Evolutionary conservation across 179 eudicot species (phyloP), one percentile per base, ranked within the genome.

Genomic region (Nepenthes alata): DNA sequence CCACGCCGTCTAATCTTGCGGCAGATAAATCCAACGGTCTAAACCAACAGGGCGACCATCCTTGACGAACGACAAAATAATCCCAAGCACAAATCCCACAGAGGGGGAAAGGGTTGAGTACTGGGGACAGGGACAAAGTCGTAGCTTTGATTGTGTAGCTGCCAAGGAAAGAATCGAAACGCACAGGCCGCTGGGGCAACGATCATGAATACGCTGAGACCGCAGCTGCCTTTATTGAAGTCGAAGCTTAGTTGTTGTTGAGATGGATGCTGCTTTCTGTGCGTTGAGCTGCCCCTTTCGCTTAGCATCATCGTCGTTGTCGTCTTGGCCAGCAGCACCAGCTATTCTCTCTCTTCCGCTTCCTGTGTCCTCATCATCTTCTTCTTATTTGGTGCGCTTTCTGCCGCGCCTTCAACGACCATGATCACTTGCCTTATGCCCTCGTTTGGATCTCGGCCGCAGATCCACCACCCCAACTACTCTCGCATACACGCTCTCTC

Each of bases 361-460:
- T 0, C 5, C 58, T 25, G 12, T 3, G 37, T 14, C 14, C 14
- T 39, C 57, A 51, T 11, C 59, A 7, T 56, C 59, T 56, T 34
- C 41, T 34, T 3, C 11, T 41, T 41, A 45, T 12, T 50, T 25
- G 37, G 64, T 59, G 56, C 47, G 6, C 11, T 68, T 48, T 34
- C 38, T 41, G 58, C 57, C 53, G 38, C 61, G 49, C 59, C 49
- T 67, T 62, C 76, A 67, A 73, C 63, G 75, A 78, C 75, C 72
- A 81, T 83, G 84, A 81, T 78, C 87, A 70, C 62, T 50, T 61
- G 69, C 64, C 51, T 68, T 49, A 60, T 67, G 62, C 66, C 72
- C 58, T 65, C 44, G 37, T 37, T 74, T 53, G 76, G 83, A 82
- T 85, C 91, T 82, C 80, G 63, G 55, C 49, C 44, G 73, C 84